Conservation (phyloP, 805 yeast genomes). For the Peterozyma toletana region DNA sequence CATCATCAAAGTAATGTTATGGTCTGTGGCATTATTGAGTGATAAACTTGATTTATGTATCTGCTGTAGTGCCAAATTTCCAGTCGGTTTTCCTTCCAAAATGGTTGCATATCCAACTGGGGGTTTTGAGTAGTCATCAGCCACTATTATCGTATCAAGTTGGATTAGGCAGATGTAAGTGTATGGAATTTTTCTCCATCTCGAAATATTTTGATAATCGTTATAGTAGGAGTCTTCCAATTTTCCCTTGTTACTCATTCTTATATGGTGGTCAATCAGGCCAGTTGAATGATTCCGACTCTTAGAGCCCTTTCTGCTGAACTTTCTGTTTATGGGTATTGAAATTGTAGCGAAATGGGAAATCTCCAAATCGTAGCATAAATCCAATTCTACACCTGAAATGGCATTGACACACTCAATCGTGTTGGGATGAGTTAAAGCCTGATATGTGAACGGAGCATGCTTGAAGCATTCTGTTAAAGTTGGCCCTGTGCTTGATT, state of each 20-base stretch:
- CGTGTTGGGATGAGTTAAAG: slow-evolving; percentile 48
- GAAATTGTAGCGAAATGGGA: slow-evolving; percentile 28
- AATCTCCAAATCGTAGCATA: slow-evolving; percentile 44
- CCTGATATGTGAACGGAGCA: slow-evolving; percentile 42
- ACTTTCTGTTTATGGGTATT: too few species aligned
- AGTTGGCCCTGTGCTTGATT: slow-evolving; percentile 26
- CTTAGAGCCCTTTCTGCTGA: too few species aligned
- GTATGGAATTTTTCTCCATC: slow-evolving; percentile 5
- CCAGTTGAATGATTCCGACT: too few species aligned
- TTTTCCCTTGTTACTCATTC: too few species aligned
- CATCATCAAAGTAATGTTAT: slow-evolving; percentile 1
- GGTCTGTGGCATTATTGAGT: not conserved
- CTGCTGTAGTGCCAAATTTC: slow-evolving; percentile 2
- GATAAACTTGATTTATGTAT: not conserved
- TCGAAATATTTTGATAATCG: not conserved
- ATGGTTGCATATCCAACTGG: slow-evolving; percentile 4
- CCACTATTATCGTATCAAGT: not conserved
- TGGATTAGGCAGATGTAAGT: slow-evolving; percentile 5
- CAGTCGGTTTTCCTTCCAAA: slow-evolving; percentile 4
- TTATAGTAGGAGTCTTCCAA: not conserved
- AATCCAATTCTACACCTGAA: slow-evolving; percentile 44
- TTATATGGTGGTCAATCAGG: too few species aligned
- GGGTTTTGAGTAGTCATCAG: not conserved
- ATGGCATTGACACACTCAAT: slow-evolving; percentile 36
- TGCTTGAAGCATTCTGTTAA: slow-evolving; percentile 14